Evolutionary conservation across 129 eudicot genomes (phyloP), one percentile per base, ranked within the genome.

Genomic region (Tanacetum coccineum): DNA sequence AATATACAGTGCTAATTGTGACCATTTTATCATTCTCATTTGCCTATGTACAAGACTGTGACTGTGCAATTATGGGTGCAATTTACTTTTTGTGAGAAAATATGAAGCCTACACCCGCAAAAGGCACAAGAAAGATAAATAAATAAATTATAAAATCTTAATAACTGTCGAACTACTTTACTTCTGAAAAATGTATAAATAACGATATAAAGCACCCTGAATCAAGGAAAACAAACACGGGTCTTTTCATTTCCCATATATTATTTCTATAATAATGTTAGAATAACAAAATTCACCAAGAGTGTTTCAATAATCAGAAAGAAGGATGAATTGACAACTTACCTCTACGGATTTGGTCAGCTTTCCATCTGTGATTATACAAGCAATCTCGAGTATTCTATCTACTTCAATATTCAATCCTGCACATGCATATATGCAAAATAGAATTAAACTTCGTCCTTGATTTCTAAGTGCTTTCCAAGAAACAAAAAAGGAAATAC

Each of bases 321-420:
- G 58, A 54, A 46, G 6, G 25, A 49, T 32, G 14, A 47, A 18
- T 63, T 42, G 0, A 20, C 22, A 65, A 53, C 72, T 80, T 55
- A 94, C 99, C 85, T 94, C 97, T 70, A 89, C 70, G 20, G 83
- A 77, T 75, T 84, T 81, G 56, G 84, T 84, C 82, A 94, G 75
- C 63, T 79, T 89, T 44, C 99, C 99, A 83, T 94, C 93, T 39
- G 99, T 94, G 54, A 94, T 80, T 17, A 94, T 52, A 68, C 99
- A 94, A 68, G 97, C 97, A 48, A 94, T 94, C 81, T 94, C 99
- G 84, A 94, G 62, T 72, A 94, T 89, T 76, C 95, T 83, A 75
- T 94, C 97, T 53, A 73, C 81, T 75, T 94, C 90, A 72, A 84
- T 64, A 81, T 94, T 76, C 58, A 94, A 78, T 77, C 99, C 99